Evolutionary conservation across 2,329 filamentous ascomycete species (phyloP), one percentile per base, ranked within the genome.

Genomic region (Stenocarpella maydis): DNA sequence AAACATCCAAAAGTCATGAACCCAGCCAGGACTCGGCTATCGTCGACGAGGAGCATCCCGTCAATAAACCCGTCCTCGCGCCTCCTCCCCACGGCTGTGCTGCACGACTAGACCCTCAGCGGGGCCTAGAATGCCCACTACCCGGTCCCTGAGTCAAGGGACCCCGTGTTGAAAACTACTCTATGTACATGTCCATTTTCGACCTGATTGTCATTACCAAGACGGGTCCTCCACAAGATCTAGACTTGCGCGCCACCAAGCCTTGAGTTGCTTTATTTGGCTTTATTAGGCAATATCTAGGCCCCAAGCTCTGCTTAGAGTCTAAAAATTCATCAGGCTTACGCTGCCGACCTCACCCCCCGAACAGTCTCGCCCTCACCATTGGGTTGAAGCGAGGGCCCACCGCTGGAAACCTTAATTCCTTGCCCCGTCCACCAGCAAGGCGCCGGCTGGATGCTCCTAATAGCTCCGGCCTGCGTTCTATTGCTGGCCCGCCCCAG

Each of bases 241-340:
- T 41, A 61, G 58, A 47, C 41, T 61, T 47, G 47, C 58, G 41
- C 58, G 41, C 47, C 41, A 49, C 58, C 58, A 47, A 61, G 47
- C 41, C 41, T 47, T 61, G 55, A 47, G 55, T 61, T 61, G 55
- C 55, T 61, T n/a, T 61, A 41, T 61, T 47, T 61, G 55, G 55
- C 55, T 47, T 61, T 61, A 43, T n/a, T n/a, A n/a, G n/a, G 34
- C 55, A 61, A 61, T 34, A 47, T 61, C 41, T 61, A 41, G 41
- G 55, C 55, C 55, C 31, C 41, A 34, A 47, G 26, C 14, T 47
- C 41, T 61, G 58, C 19, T 61, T 34, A 26, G 37, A 61, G 58
- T 61, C 58, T 61, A 61, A 61, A 47, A 61, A 37, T 61, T 45
- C n/a, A 24, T 61, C 55, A 39, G 55, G 39, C 39, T 61, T 41